Evolutionary conservation across 495 filamentous ascomycete genomes (phyloP), one percentile per base, ranked within the genome.

Genomic region (Hyaloscypha variabilis): DNA sequence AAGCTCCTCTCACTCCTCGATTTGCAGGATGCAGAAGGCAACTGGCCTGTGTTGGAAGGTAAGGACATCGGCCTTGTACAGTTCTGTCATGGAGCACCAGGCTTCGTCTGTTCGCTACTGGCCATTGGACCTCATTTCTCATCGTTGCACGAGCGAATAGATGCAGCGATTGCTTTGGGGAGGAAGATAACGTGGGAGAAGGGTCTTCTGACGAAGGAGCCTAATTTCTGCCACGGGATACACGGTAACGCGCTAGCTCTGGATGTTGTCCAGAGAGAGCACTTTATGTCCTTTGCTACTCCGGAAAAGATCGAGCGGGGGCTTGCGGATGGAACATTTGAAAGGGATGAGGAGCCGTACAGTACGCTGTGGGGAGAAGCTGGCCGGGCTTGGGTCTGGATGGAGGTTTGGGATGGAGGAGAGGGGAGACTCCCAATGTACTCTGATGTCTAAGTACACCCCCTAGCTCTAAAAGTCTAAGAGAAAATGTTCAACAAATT

Each of bases 51-150:
- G 13, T 24, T 60, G 3, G 49, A 57, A n/a, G 66, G 60, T 8
- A 46, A 54, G 1, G 68, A 69, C 19, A 79, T 76, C 29, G 74
- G 72, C 0, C 77, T 88, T 2, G 86, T 90, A 3, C 88, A 90
- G 73, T 84, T 89, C 70, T 90, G 88, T 71, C 88, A 90, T 68
- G 88, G 88, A 17, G 87, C 84, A 1, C 85, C 88, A 0, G 88
- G 87, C 0, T 79, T 89, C n/a, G 71, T 86, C 0, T 24, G 82
- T 4, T 85, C 85, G 21, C 77, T 90, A 23, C 17, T 76, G 1
- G 76, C 80, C 6, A 76, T 90, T 60, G 66, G 75, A 29, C 69
- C 76, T 25, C 73, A 78, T 65, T 89, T 87, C 65, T 82, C 85
- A 0, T 67, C 61, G 4, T 68, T 88, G 26, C 56, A 73, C 14